These are phyloP conservation scores for Ophiostoma angusticollis DNA, from an alignment of 2,329 filamentous ascomycete species.

Conservation along the genomic window DNA sequence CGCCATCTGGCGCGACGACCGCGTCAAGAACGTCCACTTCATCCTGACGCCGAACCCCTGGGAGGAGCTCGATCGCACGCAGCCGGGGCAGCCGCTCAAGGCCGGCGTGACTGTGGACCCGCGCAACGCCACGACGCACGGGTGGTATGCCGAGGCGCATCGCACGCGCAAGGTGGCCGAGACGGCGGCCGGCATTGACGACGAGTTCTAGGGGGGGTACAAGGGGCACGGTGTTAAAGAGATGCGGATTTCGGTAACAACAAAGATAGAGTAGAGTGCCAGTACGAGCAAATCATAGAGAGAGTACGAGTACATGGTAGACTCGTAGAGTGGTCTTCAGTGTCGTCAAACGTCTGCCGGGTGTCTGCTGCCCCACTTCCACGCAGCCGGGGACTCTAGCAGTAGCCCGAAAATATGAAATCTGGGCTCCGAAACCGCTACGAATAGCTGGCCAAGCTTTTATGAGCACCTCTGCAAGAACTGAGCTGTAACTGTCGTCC, in stretches of 20 bases:
- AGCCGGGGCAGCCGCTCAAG: conserved; percentile 26
- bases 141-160: conserved; percentile 44
- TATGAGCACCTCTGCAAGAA: too few relatives aligned
- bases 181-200: conserved; percentile 10
- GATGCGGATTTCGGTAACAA: background rate
- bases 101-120: conserved; percentile 14
- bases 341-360: too few relatives aligned
- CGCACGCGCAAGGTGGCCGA: conserved; percentile 19
- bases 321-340: too few relatives aligned
- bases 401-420: conserved; percentile 6
- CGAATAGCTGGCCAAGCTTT: too few relatives aligned
- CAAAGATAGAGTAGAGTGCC: background rate
- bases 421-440: background rate
- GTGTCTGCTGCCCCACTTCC: conserved; percentile 3
- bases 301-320: background rate
- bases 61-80: conserved; percentile 33
- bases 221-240: background rate
- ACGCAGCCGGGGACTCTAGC: conserved; percentile 11
- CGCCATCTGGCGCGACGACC: conserved; percentile 43
- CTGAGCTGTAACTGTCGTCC: too few relatives aligned
- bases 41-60: conserved; percentile 48
- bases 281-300: background rate
- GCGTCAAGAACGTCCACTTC: conserved; percentile 49
- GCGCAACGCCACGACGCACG: conserved; percentile 35
- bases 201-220: conserved; percentile 9